Evolutionary conservation across 2,329 filamentous ascomycete species (phyloP).

Genomic region (Hypoxylon sp.): DNA sequence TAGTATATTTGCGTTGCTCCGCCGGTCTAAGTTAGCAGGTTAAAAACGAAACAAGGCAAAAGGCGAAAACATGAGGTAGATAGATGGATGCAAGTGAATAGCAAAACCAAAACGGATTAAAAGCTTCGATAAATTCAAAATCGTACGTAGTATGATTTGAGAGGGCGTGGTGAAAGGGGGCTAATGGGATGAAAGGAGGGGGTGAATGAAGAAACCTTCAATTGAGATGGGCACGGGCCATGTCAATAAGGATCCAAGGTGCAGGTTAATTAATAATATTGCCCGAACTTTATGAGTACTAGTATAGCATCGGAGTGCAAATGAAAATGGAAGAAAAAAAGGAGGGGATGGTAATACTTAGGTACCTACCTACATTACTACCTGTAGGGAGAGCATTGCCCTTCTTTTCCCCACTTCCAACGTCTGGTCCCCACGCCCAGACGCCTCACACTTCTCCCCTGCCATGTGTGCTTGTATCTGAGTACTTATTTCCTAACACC

Average conservation of each 20-base stretch:
- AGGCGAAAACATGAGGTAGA: slow-evolving; percentile 13
- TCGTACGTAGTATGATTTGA: slow-evolving; percentile 24
- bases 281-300: too few relatives aligned
- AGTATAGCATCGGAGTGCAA: too few relatives aligned
- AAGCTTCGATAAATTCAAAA: slow-evolving; percentile 22
- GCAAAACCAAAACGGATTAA: slow-evolving; percentile 31
- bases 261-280: too few relatives aligned
- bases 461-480: slow-evolving; percentile 21
- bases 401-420: too few relatives aligned
- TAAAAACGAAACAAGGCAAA: slow-evolving; percentile 21
- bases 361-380: too few relatives aligned
- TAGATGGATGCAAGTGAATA: slow-evolving; percentile 25
- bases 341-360: too few relatives aligned
- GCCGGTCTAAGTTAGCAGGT: too few relatives aligned
- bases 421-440: too few relatives aligned
- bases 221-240: slow-evolving; percentile 23
- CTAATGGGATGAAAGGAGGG: slow-evolving; percentile 12
- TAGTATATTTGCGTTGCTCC: too few relatives aligned
- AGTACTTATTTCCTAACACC: too few relatives aligned
- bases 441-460: too few relatives aligned
- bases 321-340: neutral
- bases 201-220: slow-evolving; percentile 19
- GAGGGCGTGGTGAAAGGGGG: slow-evolving; percentile 35
- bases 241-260: neutral
- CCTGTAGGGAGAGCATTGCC: too few relatives aligned